These are phyloP conservation scores for Yueomyces sp. DNA, from an alignment of 1,139 yeast genomes.

Conservation along the genomic window DNA sequence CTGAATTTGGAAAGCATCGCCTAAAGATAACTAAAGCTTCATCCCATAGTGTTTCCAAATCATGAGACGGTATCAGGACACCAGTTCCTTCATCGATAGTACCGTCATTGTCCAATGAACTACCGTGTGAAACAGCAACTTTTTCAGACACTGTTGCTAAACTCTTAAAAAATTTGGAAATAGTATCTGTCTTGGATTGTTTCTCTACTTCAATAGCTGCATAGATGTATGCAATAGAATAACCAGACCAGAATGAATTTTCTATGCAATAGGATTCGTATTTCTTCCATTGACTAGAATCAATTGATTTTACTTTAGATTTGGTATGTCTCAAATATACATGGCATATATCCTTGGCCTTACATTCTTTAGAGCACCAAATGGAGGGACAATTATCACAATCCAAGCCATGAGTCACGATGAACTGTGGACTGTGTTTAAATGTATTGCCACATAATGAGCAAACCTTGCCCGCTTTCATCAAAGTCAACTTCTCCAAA, in stretches of 20 bases:
- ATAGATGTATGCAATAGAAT: slow-evolving; percentile 47
- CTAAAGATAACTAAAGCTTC: slow-evolving; percentile 41
- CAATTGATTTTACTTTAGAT: slow-evolving; percentile 25
- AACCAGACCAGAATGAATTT: slow-evolving; percentile 59
- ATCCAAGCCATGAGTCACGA: slow-evolving; percentile 43
- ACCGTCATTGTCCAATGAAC: slow-evolving; percentile 39
- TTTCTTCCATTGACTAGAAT: slow-evolving; percentile 37
- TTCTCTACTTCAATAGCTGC: slow-evolving; percentile 42
- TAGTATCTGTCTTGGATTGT: slow-evolving; percentile 25
- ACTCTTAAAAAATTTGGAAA: slow-evolving; percentile 29
- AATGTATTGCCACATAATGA: slow-evolving; percentile 63
- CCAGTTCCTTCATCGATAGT: slow-evolving; percentile 38
- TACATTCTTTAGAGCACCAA: slow-evolving; percentile 65
- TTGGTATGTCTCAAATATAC: slow-evolving; percentile 43
- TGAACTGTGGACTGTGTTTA: slow-evolving; percentile 24
- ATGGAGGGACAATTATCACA: slow-evolving; percentile 55
- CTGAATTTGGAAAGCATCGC: slow-evolving; percentile 34
- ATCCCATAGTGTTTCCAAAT: slow-evolving; percentile 42
- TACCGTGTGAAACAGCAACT: slow-evolving; percentile 46
- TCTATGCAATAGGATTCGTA: slow-evolving; percentile 52
- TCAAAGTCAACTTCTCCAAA: slow-evolving; percentile 50
- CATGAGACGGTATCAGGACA: slow-evolving; percentile 24
- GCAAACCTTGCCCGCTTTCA: slow-evolving; percentile 63
- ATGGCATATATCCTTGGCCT: slow-evolving; percentile 42
- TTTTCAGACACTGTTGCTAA: slow-evolving; percentile 66